phyloP scores from a whole-genome alignment of 257 asterid genomes.

The Jacaranda copaia region DNA sequence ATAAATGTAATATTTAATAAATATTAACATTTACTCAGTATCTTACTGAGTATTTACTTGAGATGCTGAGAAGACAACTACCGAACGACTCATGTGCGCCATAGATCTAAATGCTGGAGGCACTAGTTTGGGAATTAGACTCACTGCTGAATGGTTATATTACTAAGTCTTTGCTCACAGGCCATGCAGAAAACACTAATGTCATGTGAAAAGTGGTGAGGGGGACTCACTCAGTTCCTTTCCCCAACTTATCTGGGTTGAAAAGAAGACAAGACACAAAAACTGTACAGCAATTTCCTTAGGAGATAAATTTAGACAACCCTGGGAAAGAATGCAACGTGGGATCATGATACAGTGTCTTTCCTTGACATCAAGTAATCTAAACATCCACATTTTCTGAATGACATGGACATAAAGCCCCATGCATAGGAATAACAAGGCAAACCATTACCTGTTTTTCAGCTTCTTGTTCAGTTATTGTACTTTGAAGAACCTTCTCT shows the following conservation, averaged over 20 bases:
- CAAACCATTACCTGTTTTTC: conserved; percentile 59
- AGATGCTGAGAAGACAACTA: background rate
- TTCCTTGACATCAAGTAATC: background rate
- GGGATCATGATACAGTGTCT: background rate
- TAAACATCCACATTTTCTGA: background rate
- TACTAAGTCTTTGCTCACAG: background rate
- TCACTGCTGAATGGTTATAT: too few species aligned
- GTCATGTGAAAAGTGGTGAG: too few species aligned
- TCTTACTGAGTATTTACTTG: background rate
- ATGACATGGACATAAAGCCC: conserved; percentile 6
- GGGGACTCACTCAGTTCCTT: too few species aligned
- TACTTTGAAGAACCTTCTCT: conserved; percentile 61
- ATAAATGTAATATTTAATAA: too few species aligned
- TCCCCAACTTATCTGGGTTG: too few species aligned
- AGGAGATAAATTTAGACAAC: background rate
- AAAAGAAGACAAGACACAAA: too few species aligned
- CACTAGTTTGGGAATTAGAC: too few species aligned
- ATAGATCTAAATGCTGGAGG: too few species aligned
- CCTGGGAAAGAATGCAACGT: background rate
- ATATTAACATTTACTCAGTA: too few species aligned
- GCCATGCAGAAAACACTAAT: too few species aligned
- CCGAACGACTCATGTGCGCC: too few species aligned
- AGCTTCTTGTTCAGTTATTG: conserved; percentile 60
- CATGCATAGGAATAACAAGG: conserved; percentile 3
- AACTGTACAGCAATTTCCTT: too few species aligned